These are phyloP conservation scores for Trichoderma parareesei DNA, from an alignment of 495 filamentous ascomycete species.

Conservation along the genomic window DNA sequence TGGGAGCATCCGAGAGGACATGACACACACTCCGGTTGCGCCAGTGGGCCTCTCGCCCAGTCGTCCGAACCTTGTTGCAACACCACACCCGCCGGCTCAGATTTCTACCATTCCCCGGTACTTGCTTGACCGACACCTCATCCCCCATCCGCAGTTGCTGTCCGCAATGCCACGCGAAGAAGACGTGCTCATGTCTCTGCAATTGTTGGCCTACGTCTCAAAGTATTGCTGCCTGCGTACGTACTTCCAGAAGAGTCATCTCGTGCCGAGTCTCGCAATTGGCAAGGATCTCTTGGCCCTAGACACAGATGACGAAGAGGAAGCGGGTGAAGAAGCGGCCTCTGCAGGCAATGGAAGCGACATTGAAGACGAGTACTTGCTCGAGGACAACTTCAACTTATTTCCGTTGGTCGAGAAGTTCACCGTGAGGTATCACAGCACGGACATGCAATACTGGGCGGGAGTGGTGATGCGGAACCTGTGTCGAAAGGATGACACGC, in stretches of 20 bases:
- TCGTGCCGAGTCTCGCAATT: constrained; percentile 88
- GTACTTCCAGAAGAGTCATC: constrained; percentile 91
- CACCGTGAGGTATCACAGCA: constrained; percentile 85
- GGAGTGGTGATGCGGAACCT: constrained; percentile 98
- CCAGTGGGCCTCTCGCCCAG: constrained; percentile 70
- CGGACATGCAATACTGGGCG: constrained; percentile 99
- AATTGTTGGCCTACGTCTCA: constrained; percentile 92
- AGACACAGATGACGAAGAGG: not conserved
- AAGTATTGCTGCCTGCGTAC: constrained; percentile 95
- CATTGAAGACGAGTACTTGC: constrained; percentile 80
- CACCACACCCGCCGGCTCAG: constrained; percentile 59
- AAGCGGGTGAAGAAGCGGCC: not conserved
- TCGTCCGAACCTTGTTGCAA: constrained; percentile 62
- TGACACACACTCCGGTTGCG: constrained; percentile 42
- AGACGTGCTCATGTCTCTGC: constrained; percentile 96
- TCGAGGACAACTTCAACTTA: constrained; percentile 93
- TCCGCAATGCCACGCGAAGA: constrained; percentile 92
- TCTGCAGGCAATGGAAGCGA: constrained; percentile 57
- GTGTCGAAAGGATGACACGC: constrained; percentile 91
- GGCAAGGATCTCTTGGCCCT: constrained; percentile 55
- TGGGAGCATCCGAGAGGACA: constrained; percentile 69
- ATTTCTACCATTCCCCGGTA: constrained; percentile 62
- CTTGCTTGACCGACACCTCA: constrained; percentile 60
- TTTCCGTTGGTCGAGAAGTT: constrained; percentile 98
- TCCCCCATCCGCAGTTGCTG: constrained; percentile 58